Conservation (phyloP, 306 rosid genomes). For the Adenanthera pavonina region DNA sequence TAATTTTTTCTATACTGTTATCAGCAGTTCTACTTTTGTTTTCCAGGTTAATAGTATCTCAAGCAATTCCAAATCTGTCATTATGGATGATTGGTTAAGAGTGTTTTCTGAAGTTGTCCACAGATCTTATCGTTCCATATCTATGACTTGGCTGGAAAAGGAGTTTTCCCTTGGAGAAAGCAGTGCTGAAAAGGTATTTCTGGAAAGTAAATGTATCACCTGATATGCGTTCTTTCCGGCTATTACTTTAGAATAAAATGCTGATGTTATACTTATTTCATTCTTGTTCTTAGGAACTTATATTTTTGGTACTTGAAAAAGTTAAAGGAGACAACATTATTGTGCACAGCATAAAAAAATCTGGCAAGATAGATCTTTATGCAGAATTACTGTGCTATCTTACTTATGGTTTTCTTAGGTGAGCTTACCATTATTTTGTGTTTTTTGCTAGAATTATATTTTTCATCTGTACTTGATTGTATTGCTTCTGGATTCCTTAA, state of each 20-base stretch:
- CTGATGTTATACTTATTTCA: slow-evolving; percentile 25
- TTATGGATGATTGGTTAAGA: slow-evolving; percentile 52
- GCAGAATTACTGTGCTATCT: slow-evolving; percentile 84
- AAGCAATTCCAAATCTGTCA: slow-evolving; percentile 44
- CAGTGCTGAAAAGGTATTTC: slow-evolving; percentile 58
- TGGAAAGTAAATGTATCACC: slow-evolving; percentile 27
- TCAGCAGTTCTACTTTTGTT: slow-evolving; percentile 22
- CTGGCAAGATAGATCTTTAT: slow-evolving; percentile 93
- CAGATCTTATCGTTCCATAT: slow-evolving; percentile 63
- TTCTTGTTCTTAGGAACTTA: slow-evolving; percentile 58
- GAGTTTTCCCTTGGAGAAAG: slow-evolving; percentile 62
- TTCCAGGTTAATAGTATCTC: slow-evolving; percentile 73
- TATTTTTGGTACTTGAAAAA: slow-evolving; percentile 63
- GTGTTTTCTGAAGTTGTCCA: slow-evolving; percentile 65
- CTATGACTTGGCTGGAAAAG: slow-evolving; percentile 77
- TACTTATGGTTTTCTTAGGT: slow-evolving; percentile 79
- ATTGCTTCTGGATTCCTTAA: slow-evolving; percentile 21
- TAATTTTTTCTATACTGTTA: slow-evolving; percentile 16
- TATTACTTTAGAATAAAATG: slow-evolving; percentile 33
- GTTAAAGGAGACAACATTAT: slow-evolving; percentile 63
- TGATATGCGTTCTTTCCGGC: slow-evolving; percentile 18
- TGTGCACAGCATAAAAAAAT: slow-evolving; percentile 69
- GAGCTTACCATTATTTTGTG: slow-evolving; percentile 36
- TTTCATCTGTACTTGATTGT: slow-evolving; percentile 12
- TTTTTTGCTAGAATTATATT: slow-evolving; percentile 8